A percentile compares a stretch with the other conserved stretches of the same genome.
These are phyloP conservation scores for Phyllosticta citriasiana DNA, from an alignment of 2,329 filamentous ascomycete genomes.

Conservation along the genomic window DNA sequence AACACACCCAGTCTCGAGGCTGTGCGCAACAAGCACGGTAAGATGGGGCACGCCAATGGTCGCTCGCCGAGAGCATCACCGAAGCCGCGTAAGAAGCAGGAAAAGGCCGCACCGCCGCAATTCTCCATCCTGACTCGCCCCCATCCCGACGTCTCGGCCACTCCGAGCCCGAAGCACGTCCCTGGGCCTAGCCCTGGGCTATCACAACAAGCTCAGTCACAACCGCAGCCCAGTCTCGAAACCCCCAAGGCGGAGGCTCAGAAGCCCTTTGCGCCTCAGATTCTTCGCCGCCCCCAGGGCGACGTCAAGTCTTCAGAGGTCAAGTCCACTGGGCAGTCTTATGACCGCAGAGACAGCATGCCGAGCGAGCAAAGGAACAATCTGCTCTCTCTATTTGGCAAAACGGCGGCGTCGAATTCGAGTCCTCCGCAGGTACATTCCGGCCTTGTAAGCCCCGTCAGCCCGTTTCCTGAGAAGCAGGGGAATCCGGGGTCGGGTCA, in stretches of 20 bases:
- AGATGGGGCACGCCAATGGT: slow-evolving; percentile 10
- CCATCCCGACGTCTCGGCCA: background rate
- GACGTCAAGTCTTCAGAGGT: slow-evolving; percentile 7
- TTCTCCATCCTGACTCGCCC: slow-evolving; percentile 8
- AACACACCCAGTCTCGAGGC: slow-evolving; percentile 33
- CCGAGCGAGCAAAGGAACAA: slow-evolving; percentile 24
- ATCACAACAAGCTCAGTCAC: slow-evolving; percentile 18
- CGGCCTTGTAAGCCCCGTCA: slow-evolving; percentile 29
- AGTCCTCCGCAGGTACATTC: slow-evolving; percentile 20
- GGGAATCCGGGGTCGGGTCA: slow-evolving; percentile 14
- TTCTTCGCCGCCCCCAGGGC: slow-evolving; percentile 24
- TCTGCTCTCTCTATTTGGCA: slow-evolving; percentile 28
- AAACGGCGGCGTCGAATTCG: slow-evolving; percentile 13
- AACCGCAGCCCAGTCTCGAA: slow-evolving; percentile 9
- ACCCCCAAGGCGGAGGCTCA: slow-evolving; percentile 3
- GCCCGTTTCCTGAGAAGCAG: slow-evolving; percentile 23
- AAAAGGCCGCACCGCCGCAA: slow-evolving; percentile 7
- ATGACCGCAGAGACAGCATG: slow-evolving; percentile 21
- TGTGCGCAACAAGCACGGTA: slow-evolving; percentile 22
- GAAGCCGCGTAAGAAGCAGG: background rate
- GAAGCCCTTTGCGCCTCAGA: slow-evolving; percentile 17
- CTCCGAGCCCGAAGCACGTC: slow-evolving; percentile 13
- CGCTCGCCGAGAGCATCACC: background rate
- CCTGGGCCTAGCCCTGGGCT: slow-evolving; percentile 18
- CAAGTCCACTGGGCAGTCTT: slow-evolving; percentile 3